Conservation (phyloP, 352 stramenopile genomes). For the Hyaloperonospora brassicae region DNA sequence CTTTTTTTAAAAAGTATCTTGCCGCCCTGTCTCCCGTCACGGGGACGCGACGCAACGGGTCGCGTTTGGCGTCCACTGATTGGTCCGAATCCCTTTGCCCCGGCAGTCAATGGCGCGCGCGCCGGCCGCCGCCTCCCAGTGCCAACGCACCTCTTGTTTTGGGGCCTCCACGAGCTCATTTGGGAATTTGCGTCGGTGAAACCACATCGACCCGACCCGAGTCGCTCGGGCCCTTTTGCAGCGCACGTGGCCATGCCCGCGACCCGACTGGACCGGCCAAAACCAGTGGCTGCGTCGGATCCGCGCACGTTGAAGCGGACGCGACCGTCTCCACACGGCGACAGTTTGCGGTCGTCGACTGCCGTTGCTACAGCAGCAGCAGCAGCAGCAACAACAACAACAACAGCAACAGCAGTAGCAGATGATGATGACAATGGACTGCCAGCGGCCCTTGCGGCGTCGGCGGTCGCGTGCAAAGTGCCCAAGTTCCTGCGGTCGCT, state of each 20-base stretch:
- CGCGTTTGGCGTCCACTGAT: slow-evolving; percentile 10
- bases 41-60: slow-evolving; percentile 23
- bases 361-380: slow-evolving; percentile 2
- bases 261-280: too few relatives aligned
- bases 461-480: slow-evolving; percentile 41
- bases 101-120: slow-evolving; percentile 12
- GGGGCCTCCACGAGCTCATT: too few relatives aligned
- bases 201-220: too few relatives aligned
- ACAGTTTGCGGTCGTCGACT: slow-evolving; percentile 7
- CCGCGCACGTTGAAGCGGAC: too few relatives aligned
- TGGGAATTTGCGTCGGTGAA: too few relatives aligned
- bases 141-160: background rate
- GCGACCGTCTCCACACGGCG: too few relatives aligned
- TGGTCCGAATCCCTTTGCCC: slow-evolving; percentile 14
- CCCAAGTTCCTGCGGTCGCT: slow-evolving; percentile 79
- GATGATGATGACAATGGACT: background rate
- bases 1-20: slow-evolving; percentile 12
- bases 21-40: slow-evolving; percentile 19
- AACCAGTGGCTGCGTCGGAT: too few relatives aligned
- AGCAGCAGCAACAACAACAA: background rate
- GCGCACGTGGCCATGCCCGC: too few relatives aligned
- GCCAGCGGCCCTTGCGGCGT: slow-evolving; percentile 2
- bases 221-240: too few relatives aligned
- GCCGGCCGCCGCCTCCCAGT: slow-evolving; percentile 6
- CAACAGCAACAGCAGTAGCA: background rate